These are phyloP conservation scores for Ceratobasidium sp. DNA, from an alignment of 1,284 basidiomycete species.

Conservation along the genomic window DNA sequence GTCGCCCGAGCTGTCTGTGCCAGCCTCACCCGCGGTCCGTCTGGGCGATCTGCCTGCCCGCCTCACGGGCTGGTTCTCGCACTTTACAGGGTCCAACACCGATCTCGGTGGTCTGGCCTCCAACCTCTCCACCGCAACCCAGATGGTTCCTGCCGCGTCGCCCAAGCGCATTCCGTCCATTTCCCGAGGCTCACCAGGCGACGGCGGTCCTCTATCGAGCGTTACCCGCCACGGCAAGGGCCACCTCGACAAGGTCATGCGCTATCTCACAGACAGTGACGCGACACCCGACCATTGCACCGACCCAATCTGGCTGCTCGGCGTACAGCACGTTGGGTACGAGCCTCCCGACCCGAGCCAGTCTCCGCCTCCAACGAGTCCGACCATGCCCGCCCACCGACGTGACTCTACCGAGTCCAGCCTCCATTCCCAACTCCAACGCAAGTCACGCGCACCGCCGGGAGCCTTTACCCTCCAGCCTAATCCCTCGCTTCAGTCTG, in stretches of 20 bases:
- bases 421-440: slow-evolving; percentile 55
- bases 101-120: slow-evolving; percentile 35
- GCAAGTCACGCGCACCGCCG: slow-evolving; percentile 54
- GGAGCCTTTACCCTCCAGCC: slow-evolving; percentile 45
- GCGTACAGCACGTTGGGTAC: slow-evolving; percentile 79
- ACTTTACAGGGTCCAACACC: slow-evolving; percentile 61
- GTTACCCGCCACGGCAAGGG: slow-evolving; percentile 78
- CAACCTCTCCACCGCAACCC: slow-evolving; percentile 16
- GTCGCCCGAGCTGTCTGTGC: slow-evolving; percentile 6
- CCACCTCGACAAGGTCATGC: slow-evolving; percentile 79
- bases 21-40: slow-evolving; percentile 26
- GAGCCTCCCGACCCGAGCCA: slow-evolving; percentile 60
- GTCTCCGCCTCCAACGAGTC: slow-evolving; percentile 41
- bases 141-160: slow-evolving; percentile 29
- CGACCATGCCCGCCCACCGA: slow-evolving; percentile 42
- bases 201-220: slow-evolving; percentile 58
- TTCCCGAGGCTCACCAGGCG: slow-evolving; percentile 24
- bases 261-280: slow-evolving; percentile 86
- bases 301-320: slow-evolving; percentile 86
- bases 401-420: slow-evolving; percentile 50
- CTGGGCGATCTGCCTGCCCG: slow-evolving; percentile 65
- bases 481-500: slow-evolving; percentile 49
- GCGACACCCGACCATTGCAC: slow-evolving; percentile 79
- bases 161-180: slow-evolving; percentile 17
- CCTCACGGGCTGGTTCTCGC: slow-evolving; percentile 79